Evolutionary conservation across 1,284 basidiomycete genomes (phyloP).

Genomic region (Malassezia vespertilionis): DNA sequence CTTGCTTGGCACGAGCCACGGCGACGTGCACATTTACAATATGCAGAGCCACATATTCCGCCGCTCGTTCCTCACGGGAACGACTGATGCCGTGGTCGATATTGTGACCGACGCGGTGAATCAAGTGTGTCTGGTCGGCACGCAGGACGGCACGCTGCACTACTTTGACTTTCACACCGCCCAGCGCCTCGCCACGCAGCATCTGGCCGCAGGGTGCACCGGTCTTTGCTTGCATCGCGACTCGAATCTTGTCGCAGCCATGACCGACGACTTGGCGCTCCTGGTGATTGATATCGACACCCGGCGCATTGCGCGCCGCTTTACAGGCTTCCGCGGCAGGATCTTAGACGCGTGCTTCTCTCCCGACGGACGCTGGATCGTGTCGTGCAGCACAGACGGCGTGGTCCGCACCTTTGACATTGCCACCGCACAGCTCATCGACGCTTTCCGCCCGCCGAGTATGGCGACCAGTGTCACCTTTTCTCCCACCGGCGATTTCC

Average conservation of each 20-base stretch:
- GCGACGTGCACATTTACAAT: constrained; percentile 41
- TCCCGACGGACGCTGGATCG: constrained; percentile 83
- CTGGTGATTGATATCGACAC: constrained; percentile 88
- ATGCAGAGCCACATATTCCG: constrained; percentile 76
- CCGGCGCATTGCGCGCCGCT: constrained; percentile 69
- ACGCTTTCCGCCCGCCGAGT: constrained; percentile 79
- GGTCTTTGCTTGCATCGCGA: constrained; percentile 71
- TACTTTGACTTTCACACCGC: constrained; percentile 93
- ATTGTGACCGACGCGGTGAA: constrained; percentile 79
- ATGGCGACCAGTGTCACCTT: constrained; percentile 82
- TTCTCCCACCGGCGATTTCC: constrained; percentile 87
- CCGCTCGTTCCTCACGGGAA: constrained; percentile 50
- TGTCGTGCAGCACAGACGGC: constrained; percentile 77
- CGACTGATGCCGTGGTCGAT: constrained; percentile 54
- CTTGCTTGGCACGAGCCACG: constrained; percentile 52
- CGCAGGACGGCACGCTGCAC: constrained; percentile 71
- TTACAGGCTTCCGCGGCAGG: constrained; percentile 49
- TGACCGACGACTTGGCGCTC: constrained; percentile 74
- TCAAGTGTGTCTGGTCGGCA: constrained; percentile 66
- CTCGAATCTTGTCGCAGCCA: constrained; percentile 69
- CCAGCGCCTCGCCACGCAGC: constrained; percentile 57
- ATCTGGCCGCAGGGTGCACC: constrained; percentile 60
- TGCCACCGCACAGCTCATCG: constrained; percentile 79
- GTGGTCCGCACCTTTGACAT: constrained; percentile 91
- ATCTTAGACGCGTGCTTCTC: constrained; percentile 56